Base-by-base conservation (phyloP, 1,139 yeast species). In the Debaryomyces psychrophilus region DNA sequence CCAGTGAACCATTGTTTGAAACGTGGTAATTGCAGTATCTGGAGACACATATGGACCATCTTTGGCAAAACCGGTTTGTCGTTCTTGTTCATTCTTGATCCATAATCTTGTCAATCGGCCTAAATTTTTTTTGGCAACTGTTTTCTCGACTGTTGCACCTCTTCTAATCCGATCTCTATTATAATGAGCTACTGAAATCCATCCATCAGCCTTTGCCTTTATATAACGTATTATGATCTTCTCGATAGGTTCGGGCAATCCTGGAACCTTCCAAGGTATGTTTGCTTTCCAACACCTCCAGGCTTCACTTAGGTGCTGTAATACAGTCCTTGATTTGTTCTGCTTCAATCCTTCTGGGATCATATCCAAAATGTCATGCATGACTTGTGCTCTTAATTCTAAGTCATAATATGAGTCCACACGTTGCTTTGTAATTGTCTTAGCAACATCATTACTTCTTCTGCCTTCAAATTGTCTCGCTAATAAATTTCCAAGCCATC, bases 271-370 rank as follows among this genome's bases (percentile, higher is more conserved):
- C 99, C 99, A 95, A 1, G 97, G 96, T 50, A 93, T 87, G 59
- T 93, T 92, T 1, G 99, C 99, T 64, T 95, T 95, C 99, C 99
- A 95, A 63, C 99, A 93, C 62, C 99, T 76, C 99, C 99, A 95
- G 0, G 99, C 99, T 64, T 95, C 99, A 61, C 96, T 87, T 46
- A 95, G 73, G 66, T 95, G 99, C 59, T 93, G 98, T 43, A 95
- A 69, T 45, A 95, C 87, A 0, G 96, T 85, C 58, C 88, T 86
- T 1, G 97, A 83, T 61, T 90, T 92, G 55, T 81, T 87, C 58
- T 90, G 95, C 57, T 89, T 87, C 52, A 95, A 79, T 1, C 96
- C 97, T 54, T 90, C 97, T 0, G 99, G 99, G 44, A 95, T 90
- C 96, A 90, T 90, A 60, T 93, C 99, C 48, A 93, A 71, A 41